A percentile compares a stretch with the other conserved stretches of the same genome.
Evolutionary conservation across 495 filamentous ascomycete species (phyloP).

Genomic region (Darksidea phi): DNA sequence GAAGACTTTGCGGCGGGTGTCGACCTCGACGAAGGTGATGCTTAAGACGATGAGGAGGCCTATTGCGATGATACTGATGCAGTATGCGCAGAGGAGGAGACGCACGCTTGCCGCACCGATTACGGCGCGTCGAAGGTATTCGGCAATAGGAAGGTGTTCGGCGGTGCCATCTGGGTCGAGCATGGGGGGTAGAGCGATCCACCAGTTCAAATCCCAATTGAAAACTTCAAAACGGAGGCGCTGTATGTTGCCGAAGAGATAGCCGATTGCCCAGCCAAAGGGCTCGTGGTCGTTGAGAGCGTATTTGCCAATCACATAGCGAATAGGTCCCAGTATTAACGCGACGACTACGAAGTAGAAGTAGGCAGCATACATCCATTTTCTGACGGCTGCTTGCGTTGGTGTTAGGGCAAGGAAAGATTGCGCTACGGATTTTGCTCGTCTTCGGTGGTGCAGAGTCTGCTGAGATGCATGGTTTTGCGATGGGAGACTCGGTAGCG

Average conservation of each 20-base stretch:
- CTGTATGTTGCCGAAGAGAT: conserved; percentile 77
- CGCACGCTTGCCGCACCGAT: conserved; percentile 78
- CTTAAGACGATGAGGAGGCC: conserved; percentile 73
- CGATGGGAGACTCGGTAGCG: conserved; percentile 24
- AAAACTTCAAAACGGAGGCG: conserved; percentile 57
- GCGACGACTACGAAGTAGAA: conserved; percentile 65
- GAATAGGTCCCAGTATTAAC: conserved; percentile 69
- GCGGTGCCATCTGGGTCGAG: conserved; percentile 37
- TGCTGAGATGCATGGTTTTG: neutral
- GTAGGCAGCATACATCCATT: conserved; percentile 79
- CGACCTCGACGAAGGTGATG: conserved; percentile 74
- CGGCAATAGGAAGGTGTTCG: neutral
- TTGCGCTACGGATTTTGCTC: conserved; percentile 63
- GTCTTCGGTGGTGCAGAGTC: conserved; percentile 48
- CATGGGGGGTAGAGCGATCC: conserved; percentile 71
- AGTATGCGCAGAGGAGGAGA: conserved; percentile 75
- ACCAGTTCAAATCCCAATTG: conserved; percentile 63
- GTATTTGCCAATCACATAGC: conserved; percentile 61
- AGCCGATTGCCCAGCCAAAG: conserved; percentile 87
- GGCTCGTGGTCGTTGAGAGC: conserved; percentile 76
- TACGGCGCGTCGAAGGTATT: conserved; percentile 24
- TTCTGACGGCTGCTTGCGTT: conserved; percentile 68
- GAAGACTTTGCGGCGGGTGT: conserved; percentile 97
- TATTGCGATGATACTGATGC: conserved; percentile 60
- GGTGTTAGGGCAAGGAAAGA: conserved; percentile 79